Evolutionary conservation across 2,329 filamentous ascomycete genomes (phyloP), one percentile per base, ranked within the genome.

Genomic region (Diplodia mutila): DNA sequence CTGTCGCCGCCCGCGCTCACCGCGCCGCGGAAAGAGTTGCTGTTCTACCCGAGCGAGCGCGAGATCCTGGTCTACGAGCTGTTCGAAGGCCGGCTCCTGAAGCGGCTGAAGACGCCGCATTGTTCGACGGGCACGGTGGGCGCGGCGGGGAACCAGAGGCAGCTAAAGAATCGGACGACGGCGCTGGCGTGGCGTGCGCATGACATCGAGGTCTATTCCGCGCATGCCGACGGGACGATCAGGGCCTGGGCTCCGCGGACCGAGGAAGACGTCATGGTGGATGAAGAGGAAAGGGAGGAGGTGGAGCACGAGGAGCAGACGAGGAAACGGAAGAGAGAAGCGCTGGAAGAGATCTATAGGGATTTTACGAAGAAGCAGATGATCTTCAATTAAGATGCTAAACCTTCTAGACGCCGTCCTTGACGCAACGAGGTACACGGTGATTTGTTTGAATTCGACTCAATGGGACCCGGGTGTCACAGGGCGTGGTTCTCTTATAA

Each of bases 141-240:
- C 16, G 69, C 70, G 21, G 21, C 39, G 29, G 49, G 54, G 39
- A 68, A 68, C 1, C 68, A 68, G 21, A 49, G 34, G 21, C 34
- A 55, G 21, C 39, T 65, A 27, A 54, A 64, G 46, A 76, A 88
- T 68, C 85, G 91, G 34, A 90, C 95, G 55, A 93, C 91, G 16
- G 86, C 86, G 65, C 83, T 97, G 27, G 89, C 87, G 0, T 97
- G 93, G 93, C 82, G 87, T 42, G 85, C 87, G 1, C 91, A 92
- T 37, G 79, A 85, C 67, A 88, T 90, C 1, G 89, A 90, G 71
- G 85, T 97, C 67, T 96, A 93, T 79, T 95, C 92, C 65, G 90
- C 89, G 1, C 93, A 97, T 73, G 84, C 90, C 3, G 93, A 97
- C 75, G 94, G 94, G 0, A 90, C 90, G 64, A 94, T 98, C 67